phyloP scores from a whole-genome alignment of 2,329 filamentous ascomycete genomes.

The Aspergillus sergii region DNA sequence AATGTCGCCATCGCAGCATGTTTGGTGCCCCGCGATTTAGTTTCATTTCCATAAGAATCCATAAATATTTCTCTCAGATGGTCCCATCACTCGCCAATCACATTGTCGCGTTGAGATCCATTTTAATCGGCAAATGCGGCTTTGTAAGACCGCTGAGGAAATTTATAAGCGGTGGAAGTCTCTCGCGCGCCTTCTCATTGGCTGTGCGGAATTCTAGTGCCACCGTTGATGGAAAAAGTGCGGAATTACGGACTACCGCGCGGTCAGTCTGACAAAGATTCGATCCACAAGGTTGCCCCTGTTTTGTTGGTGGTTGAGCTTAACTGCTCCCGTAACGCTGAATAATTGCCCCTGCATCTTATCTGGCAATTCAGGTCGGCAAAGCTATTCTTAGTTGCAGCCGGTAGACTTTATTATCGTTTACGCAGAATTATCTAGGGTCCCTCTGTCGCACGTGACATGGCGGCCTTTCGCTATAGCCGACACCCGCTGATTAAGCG shows the following conservation, averaged over 20 bases:
- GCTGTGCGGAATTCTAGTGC: not conserved
- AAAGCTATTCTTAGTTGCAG: too few species aligned
- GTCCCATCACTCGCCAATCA: not conserved
- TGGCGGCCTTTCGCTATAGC: not conserved
- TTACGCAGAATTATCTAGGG: not conserved
- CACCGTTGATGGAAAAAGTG: not conserved
- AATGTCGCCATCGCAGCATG: not conserved
- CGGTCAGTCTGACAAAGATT: not conserved
- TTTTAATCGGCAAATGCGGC: not conserved
- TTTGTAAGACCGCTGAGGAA: not conserved
- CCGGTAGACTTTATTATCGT: too few species aligned
- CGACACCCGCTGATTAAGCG: not conserved
- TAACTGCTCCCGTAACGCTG: not conserved
- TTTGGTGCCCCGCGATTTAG: not conserved
- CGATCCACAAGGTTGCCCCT: not conserved
- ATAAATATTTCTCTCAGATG: not conserved
- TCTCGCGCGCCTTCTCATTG: not conserved
- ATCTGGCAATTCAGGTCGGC: too few species aligned
- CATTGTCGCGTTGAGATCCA: too few species aligned
- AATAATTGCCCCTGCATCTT: not conserved
- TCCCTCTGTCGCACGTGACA: not conserved
- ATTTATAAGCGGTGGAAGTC: not conserved
- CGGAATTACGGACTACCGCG: not conserved
- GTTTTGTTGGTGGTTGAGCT: too few species aligned
- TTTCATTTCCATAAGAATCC: not conserved